These are phyloP conservation scores for Colletotrichum navitas DNA, from an alignment of 2,329 filamentous ascomycete genomes.

Conservation along the genomic window DNA sequence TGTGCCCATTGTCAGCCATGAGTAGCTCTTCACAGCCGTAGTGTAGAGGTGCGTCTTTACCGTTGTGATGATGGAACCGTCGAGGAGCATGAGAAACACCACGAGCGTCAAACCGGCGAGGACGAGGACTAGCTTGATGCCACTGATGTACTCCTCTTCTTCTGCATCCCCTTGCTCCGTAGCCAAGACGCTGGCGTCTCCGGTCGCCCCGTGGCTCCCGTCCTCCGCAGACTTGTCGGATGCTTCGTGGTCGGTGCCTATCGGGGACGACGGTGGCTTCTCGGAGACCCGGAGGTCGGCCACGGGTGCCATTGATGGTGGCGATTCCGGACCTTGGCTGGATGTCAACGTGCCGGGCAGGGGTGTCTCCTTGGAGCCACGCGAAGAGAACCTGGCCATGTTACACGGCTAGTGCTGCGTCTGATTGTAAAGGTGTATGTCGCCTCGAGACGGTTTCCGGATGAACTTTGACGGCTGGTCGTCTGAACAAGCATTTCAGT, in stretches of 20 bases:
- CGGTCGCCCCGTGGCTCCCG: neutral
- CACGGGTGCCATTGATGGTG: neutral
- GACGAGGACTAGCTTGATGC: constrained; percentile 51
- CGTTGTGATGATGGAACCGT: constrained; percentile 66
- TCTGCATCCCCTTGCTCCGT: neutral
- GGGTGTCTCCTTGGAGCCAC: neutral
- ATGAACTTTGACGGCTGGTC: neutral
- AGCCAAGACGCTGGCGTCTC: neutral
- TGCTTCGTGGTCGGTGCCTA: neutral
- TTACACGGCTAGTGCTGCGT: too few relatives aligned
- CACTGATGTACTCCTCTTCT: constrained; percentile 46
- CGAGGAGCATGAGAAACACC: constrained; percentile 63
- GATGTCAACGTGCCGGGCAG: neutral
- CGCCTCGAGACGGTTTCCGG: neutral
- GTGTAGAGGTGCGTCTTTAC: constrained; percentile 47
- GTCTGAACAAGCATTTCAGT: neutral
- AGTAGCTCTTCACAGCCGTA: neutral
- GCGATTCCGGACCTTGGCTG: neutral
- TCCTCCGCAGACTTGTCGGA: neutral
- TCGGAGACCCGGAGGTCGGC: neutral
- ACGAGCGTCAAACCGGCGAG: constrained; percentile 56
- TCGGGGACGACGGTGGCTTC: neutral
- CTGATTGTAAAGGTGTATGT: neutral
- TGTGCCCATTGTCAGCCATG: constrained; percentile 41
- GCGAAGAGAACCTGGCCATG: neutral